Base-by-base conservation (phyloP, 83 land plant genomes). In the Isoetes engelmannii region DNA sequence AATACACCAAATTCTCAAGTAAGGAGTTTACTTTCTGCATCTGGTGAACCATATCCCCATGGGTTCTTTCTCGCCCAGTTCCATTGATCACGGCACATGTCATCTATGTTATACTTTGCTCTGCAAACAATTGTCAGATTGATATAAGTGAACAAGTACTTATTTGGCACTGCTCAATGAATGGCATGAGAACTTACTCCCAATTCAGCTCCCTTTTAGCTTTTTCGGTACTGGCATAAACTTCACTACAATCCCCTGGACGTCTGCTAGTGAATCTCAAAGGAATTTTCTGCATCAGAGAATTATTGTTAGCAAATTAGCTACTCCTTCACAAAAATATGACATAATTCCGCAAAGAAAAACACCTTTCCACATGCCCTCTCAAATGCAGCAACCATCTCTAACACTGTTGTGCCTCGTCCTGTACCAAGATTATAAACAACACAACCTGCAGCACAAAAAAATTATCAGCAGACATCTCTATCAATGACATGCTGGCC, bases 161-260 rank as follows among this genome's bases (percentile, higher is more conserved):
- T 28, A 28, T 28, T 28, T 2, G 0, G 37, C 37, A 28, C 37
- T 28, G 37, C 37, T 28, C 37, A 28, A 28, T 28, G 37, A 28
- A 28, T 28, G 37, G 37, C 37, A 28, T 28, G 37, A 28, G 44
- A 50, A 45, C 86, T 72, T 82, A 92, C 95, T 80, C 89, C 97
- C 95, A 92, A 46, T 89, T 84, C 48, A 92, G 83, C 58, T 89
- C 97, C 50, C 63, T 77, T 42, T 73, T 64, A 44, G 95, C 97
- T 71, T 92, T 92, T 74, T 87, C 86, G 15, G 89, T 84, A 43
- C 87, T 71, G 12, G 94, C 95, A 79, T 89, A 89, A 19, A 92
- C 90, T 47, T 73, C 85, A 7, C 82, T 83, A 48, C 87, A 89
- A 69, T 92, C 97, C 19, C 97, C 97, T 47, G 89, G 77, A 45